Evolutionary conservation across 768 basidiomycete genomes (phyloP).

Genomic region (Dentipellis fragilis): DNA sequence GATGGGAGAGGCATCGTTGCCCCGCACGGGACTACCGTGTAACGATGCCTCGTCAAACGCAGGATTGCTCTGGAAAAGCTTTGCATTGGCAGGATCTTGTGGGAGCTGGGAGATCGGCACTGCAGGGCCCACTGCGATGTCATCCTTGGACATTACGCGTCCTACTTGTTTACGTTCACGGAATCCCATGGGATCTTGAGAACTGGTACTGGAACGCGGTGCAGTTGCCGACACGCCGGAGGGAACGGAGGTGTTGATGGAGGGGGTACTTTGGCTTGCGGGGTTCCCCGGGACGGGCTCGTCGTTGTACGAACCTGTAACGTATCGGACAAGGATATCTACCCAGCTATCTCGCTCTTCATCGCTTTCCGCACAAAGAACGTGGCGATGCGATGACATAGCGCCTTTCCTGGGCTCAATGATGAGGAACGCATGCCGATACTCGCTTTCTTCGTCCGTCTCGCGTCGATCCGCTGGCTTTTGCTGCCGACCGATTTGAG

Average conservation of each 20-base stretch:
- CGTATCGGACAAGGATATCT: constrained; percentile 82
- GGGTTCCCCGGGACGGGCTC: constrained; percentile 36
- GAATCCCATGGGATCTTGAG: constrained; percentile 25
- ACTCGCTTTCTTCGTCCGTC: constrained; percentile 82
- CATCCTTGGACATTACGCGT: constrained; percentile 47
- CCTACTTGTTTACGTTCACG: constrained; percentile 8
- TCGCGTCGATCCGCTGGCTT: constrained; percentile 40
- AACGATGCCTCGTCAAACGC: constrained; percentile 17
- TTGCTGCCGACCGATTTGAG: constrained; percentile 95
- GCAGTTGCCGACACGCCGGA: constrained; percentile 24
- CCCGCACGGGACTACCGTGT: constrained; percentile 26
- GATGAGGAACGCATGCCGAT: constrained; percentile 94
- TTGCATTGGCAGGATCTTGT: constrained; percentile 45
- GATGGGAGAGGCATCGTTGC: constrained; percentile 37
- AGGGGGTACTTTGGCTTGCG: constrained; percentile 8
- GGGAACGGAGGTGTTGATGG: constrained; percentile 12
- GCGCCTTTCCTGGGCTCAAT: constrained; percentile 78
- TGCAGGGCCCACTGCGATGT: constrained; percentile 41
- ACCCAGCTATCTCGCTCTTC: constrained; percentile 92
- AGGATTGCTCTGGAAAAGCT: constrained; percentile 43
- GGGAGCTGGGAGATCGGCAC: constrained; percentile 49
- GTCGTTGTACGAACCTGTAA: constrained; percentile 71
- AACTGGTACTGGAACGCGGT: constrained; percentile 50
- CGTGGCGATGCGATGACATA: constrained; percentile 69
- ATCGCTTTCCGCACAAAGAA: constrained; percentile 95